Percentiles rank a stretch among this genome's conserved stretches.
These are phyloP conservation scores for Fusarium tricinctum DNA, from an alignment of 2,329 filamentous ascomycete genomes.

Conservation along the genomic window DNA sequence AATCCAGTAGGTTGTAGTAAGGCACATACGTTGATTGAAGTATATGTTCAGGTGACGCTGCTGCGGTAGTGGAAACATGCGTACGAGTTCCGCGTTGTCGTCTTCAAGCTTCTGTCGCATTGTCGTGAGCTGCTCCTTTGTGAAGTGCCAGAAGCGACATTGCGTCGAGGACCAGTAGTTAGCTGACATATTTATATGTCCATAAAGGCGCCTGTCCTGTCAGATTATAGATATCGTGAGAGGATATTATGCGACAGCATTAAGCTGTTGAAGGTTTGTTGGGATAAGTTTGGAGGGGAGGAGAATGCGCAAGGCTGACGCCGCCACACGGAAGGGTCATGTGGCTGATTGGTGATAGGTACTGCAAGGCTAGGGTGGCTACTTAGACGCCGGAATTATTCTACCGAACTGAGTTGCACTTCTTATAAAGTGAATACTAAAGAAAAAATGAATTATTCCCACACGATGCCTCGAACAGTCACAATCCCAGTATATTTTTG, in stretches of 20 bases:
- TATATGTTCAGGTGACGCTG: conserved; percentile 88
- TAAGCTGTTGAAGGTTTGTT: conserved; percentile 22
- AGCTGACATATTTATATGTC: conserved; percentile 76
- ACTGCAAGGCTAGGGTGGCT: conserved; percentile 5
- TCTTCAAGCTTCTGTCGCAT: conserved; percentile 83
- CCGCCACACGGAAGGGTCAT: conserved; percentile 26
- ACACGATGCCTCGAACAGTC: too few species aligned
- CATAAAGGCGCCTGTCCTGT: conserved; percentile 18
- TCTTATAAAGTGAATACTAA: not conserved
- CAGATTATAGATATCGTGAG: not conserved
- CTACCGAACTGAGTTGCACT: not conserved
- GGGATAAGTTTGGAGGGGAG: conserved; percentile 21
- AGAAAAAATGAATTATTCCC: too few species aligned
- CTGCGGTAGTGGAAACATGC: conserved; percentile 86
- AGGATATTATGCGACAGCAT: conserved; percentile 7
- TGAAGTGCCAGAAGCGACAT: conserved; percentile 90
- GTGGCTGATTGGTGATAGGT: conserved; percentile 34
- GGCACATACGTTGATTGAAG: conserved; percentile 84
- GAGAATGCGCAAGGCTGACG: conserved; percentile 31
- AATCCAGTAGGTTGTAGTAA: not conserved
- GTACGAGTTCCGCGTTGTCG: conserved; percentile 79
- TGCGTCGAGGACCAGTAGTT: conserved; percentile 98
- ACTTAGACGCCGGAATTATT: not conserved
- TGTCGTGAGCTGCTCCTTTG: conserved; percentile 81
- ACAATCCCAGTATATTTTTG: too few species aligned